Evolutionary conservation across 2,329 filamentous ascomycete species (phyloP), one percentile per base, ranked within the genome.

Genomic region (Hymenoscyphus scutula): DNA sequence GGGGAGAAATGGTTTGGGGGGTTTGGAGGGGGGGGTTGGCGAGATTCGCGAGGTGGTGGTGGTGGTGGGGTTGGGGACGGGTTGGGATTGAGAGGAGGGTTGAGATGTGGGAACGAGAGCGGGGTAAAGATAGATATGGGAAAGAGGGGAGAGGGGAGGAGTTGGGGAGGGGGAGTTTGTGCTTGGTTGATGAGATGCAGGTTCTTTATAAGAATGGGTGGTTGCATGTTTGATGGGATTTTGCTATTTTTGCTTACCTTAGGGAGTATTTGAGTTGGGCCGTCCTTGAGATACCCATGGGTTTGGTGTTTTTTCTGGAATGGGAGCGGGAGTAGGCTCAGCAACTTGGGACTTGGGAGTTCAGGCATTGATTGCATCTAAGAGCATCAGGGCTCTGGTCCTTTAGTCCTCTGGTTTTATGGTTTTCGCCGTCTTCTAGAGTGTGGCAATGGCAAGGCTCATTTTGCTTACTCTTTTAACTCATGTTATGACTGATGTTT

Each of bases 101-200:
- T 6, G 51, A 69, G 30, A 65, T 64, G 15, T 73, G 71, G 72
- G 63, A 56, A 19, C 19, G 25, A 61, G 68, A 25, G 64, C 63
- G 30, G 53, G 74, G 82, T n/a, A n/a, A n/a, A n/a, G n/a, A n/a
- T n/a, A n/a, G n/a, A n/a, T n/a, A n/a, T n/a, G n/a, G n/a, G n/a
- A n/a, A n/a, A n/a, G n/a, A n/a, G 8, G 69, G 72, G 7, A 73
- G 70, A 25, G 75, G 69, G 60, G 74, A 74, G 65, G 70, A 68
- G 65, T 38, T 27, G 53, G 64, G 48, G 66, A 73, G 13, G 82
- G 83, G 83, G 7, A 72, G 74, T 55, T 78, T 80, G 63, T 87
- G 84, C 67, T 69, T 86, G 68, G 81, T 87, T 55, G 82, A 86
- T 68, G 84, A 87, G 76, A 85, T 85, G 80, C 84, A 87, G 69